Evolutionary conservation across 306 rosid species (phyloP), one percentile per base, ranked within the genome.

Genomic region (Trifolium subterraneum): DNA sequence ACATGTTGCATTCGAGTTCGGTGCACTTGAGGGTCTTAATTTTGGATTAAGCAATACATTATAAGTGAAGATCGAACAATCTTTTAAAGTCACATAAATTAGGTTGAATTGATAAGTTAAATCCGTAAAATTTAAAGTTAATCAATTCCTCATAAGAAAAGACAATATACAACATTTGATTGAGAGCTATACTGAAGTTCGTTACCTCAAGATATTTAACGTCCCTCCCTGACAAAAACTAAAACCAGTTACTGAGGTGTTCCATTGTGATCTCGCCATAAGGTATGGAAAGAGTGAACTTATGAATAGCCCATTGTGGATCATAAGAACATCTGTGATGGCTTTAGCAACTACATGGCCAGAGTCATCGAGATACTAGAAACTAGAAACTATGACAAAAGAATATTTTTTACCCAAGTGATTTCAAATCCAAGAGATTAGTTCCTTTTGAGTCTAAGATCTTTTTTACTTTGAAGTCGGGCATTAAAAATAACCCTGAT

Each of bases 91-190:
- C 8, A 9, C 12, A 0, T 2, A 69, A 69, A 61, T 70, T 31
- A 45, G 44, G 68, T 1, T 66, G 62, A 20, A 19, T 2, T 51
- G 62, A 16, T 13, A 75, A 0, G 36, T 1, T 9, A 20, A 54
- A 60, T 38, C n/a, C 8, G 1, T 0, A 0, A 29, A 80, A 59
- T 9, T 61, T 5, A 22, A 68, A 64, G 59, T 10, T 1, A 18
- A 29, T 54, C 54, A 80, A n/a, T 1, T 35, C 63, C 1, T 29
- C 13, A 42, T 73, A 75, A 20, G 27, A 42, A 73, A 80, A 63
- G 25, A 70, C 15, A 63, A 19, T 13, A 33, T 68, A 54, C 36
- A 77, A 64, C 20, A 22, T 45, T 68, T 36, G 2, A 48, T 16
- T n/a, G 19, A 15, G 19, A 1, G 11, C 1, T 19, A 0, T 10